Conservation (phyloP, 2,329 filamentous ascomycete genomes). For the Penicillium sp. region DNA sequence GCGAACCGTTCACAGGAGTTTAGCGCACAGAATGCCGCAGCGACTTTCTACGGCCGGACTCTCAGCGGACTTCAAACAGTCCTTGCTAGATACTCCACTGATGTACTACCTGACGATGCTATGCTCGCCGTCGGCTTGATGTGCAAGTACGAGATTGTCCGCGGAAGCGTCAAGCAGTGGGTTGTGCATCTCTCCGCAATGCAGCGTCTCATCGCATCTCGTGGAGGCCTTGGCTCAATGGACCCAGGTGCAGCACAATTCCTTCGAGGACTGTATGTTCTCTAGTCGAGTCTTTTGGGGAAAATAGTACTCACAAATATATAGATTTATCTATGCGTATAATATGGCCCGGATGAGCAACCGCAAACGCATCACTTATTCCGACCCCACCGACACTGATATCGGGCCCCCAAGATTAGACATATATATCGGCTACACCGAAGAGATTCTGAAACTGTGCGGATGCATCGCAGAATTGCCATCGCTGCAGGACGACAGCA, state of each 20-base stretch:
- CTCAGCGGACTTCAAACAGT: constrained; percentile 30
- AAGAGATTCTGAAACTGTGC: constrained; percentile 34
- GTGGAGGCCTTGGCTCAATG: constrained; percentile 30
- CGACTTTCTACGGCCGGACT: constrained; percentile 32
- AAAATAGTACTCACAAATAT: neutral
- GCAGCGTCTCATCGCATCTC: constrained; percentile 30
- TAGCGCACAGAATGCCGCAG: constrained; percentile 27
- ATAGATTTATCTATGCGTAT: constrained; percentile 34
- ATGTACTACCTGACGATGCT: constrained; percentile 27
- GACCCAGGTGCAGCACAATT: constrained; percentile 31
- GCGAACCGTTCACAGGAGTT: constrained; percentile 28
- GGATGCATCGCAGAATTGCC: constrained; percentile 32
- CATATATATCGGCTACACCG: constrained; percentile 38
- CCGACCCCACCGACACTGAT: constrained; percentile 18
- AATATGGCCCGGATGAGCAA: constrained; percentile 34
- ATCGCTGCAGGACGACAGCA: constrained; percentile 15
- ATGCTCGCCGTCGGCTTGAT: constrained; percentile 34
- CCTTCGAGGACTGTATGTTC: constrained; percentile 32
- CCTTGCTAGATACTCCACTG: constrained; percentile 17
- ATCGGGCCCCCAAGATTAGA: constrained; percentile 30
- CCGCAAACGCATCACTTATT: constrained; percentile 20
- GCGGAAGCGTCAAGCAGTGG: constrained; percentile 38
- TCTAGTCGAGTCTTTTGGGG: too few species aligned
- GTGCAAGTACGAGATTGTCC: constrained; percentile 38
- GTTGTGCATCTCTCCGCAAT: constrained; percentile 34